A percentile compares a stretch with the other conserved stretches of the same genome.
These are phyloP conservation scores for Pseudocercospora fijiensis DNA, from an alignment of 2,329 filamentous ascomycete species.

Conservation along the genomic window DNA sequence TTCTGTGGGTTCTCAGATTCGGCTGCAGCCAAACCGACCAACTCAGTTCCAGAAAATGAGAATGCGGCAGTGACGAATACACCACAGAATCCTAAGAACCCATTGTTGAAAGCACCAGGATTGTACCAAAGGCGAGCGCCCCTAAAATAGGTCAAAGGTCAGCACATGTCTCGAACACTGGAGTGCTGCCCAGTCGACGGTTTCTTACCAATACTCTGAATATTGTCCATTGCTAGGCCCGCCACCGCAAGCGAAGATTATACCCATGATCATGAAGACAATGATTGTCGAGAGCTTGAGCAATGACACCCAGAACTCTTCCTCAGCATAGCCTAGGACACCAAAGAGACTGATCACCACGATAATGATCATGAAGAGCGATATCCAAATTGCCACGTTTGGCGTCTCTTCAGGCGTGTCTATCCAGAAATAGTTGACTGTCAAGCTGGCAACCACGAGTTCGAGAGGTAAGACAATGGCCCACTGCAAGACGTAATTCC, in stretches of 20 bases:
- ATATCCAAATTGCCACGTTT: slow-evolving; percentile 30
- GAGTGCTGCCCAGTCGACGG: neutral
- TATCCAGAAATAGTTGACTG: slow-evolving; percentile 31
- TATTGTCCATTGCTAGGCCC: slow-evolving; percentile 46
- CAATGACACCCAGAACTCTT: slow-evolving; percentile 33
- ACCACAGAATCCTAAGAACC: slow-evolving; percentile 63
- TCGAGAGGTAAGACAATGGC: slow-evolving; percentile 31
- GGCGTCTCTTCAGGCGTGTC: slow-evolving; percentile 12
- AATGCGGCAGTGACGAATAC: slow-evolving; percentile 65
- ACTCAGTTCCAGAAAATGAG: slow-evolving; percentile 61
- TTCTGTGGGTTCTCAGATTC: slow-evolving; percentile 78
- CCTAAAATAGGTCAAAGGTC: neutral
- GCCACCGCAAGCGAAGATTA: slow-evolving; percentile 57
- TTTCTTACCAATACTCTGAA: slow-evolving; percentile 36
- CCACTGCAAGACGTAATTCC: slow-evolving; percentile 36
- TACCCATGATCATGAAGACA: slow-evolving; percentile 63
- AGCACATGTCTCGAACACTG: neutral
- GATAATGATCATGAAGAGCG: slow-evolving; percentile 29
- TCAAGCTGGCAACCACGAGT: slow-evolving; percentile 29
- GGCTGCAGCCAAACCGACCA: slow-evolving; percentile 69
- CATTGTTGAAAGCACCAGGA: slow-evolving; percentile 49
- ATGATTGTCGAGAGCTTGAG: slow-evolving; percentile 46
- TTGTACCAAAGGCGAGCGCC: slow-evolving; percentile 53
- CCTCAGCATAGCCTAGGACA: slow-evolving; percentile 33
- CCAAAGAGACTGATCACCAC: slow-evolving; percentile 32